Evolutionary conservation across 495 filamentous ascomycete species (phyloP), one percentile per base, ranked within the genome.

Genomic region (Diplogelasinospora grovesii): DNA sequence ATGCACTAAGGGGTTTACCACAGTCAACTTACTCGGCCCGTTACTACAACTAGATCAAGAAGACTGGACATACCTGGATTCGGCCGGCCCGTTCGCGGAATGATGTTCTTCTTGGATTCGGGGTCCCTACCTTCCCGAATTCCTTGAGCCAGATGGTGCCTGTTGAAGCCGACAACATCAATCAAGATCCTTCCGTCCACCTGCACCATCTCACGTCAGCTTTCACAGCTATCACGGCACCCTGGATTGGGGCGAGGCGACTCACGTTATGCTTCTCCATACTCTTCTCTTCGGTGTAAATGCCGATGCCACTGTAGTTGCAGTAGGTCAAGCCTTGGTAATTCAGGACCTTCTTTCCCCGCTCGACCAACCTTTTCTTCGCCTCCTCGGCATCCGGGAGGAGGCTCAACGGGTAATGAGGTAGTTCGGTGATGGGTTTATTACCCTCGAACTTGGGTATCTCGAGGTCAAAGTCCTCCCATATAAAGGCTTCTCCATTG

Each of bases 101-200:
- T 36, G 4, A 22, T 35, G n/a, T 39, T 48, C 14, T 21, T 28
- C 31, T 14, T 22, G 1, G 41, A 22, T 27, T 35, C 45, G 23
- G 25, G 28, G 21, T 43, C 37, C 18, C 39, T 34, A 13, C 28
- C 26, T 27, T 41, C 43, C 22, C 27, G 33, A 13, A 39, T 49
- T 11, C 44, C 26, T 11, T 45, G 29, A 15, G 50, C 43, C 20
- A 48, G 41, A 13, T 52, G 37, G 31, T 51, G 47, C 37, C 54
- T 56, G 21, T 52, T 36, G 30, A 48, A 60, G 10, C 53, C 53
- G 28, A 47, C 30, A 19, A 38, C 40, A 40, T 60, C 56, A 27
- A 60, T 42, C 13, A 60, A 35, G 32, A 60, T 49, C 3, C 56
- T 36, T 9, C 56, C 49, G n/a, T 35, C 29, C 4, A 57, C 47